These are phyloP conservation scores for Wickerhamomyces silvicola DNA, from an alignment of 805 yeast genomes.

Conservation along the genomic window DNA sequence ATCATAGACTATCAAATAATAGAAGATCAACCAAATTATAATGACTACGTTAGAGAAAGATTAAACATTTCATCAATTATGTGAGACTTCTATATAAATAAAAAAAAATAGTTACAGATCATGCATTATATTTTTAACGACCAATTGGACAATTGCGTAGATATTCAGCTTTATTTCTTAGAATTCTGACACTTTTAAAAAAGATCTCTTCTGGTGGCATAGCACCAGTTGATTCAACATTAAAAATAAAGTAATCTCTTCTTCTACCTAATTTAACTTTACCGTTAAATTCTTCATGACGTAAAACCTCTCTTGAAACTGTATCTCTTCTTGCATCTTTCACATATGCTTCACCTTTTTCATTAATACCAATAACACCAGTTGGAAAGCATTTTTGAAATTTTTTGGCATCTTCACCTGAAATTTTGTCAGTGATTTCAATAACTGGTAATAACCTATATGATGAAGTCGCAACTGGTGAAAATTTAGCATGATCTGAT, in stretches of 20 bases:
- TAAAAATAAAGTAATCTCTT: slow-evolving; percentile 90
- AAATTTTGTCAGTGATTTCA: slow-evolving; percentile 65
- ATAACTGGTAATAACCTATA: slow-evolving; percentile 89
- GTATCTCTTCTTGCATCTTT: slow-evolving; percentile 92
- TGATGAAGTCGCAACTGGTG: slow-evolving; percentile 96
- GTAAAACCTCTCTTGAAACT: slow-evolving; percentile 90
- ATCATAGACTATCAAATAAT: slow-evolving; percentile 16
- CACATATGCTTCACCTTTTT: slow-evolving; percentile 66
- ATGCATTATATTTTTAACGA: slow-evolving; percentile 22
- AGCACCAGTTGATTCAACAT: slow-evolving; percentile 93
- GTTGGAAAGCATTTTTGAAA: slow-evolving; percentile 89
- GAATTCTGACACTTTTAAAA: slow-evolving; percentile 78
- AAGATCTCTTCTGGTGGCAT: slow-evolving; percentile 96
- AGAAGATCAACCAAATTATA: slow-evolving; percentile 2
- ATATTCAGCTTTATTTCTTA: slow-evolving; percentile 79
- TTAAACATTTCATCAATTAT: slow-evolving; percentile 4
- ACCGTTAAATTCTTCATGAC: slow-evolving; percentile 86
- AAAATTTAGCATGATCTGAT: slow-evolving; percentile 93
- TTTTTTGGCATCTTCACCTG: slow-evolving; percentile 67
- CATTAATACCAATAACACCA: slow-evolving; percentile 80
- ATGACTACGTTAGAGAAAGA: slow-evolving; percentile 5
- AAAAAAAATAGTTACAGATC: slow-evolving; percentile 1
- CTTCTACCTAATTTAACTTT: slow-evolving; percentile 87
- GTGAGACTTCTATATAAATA: background rate
- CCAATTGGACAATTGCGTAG: slow-evolving; percentile 74